Percentiles rank a stretch among this genome's conserved stretches.
These are phyloP conservation scores for Phanerochaete sordida DNA, from an alignment of 768 basidiomycete species.

Conservation along the genomic window DNA sequence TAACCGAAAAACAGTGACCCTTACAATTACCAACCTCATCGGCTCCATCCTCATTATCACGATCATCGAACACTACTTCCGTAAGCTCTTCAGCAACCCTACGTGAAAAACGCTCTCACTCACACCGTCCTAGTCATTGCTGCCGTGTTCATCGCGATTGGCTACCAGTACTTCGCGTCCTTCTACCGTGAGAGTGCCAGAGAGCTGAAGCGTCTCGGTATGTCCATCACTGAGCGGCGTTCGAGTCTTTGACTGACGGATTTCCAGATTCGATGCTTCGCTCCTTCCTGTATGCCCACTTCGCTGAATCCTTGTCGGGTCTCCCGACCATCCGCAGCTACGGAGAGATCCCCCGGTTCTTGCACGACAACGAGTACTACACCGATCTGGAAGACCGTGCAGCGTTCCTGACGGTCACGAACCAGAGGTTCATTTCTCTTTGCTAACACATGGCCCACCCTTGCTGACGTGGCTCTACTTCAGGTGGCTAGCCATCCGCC, in stretches of 20 bases:
- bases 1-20: constrained; percentile 33
- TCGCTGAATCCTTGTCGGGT: constrained; percentile 74
- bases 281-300: constrained; percentile 72
- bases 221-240: constrained; percentile 11
- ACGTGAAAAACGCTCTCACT: neutral
- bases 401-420: constrained; percentile 58
- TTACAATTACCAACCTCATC: constrained; percentile 48
- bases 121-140: constrained; percentile 41
- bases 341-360: constrained; percentile 58
- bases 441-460: neutral
- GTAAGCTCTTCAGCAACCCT: constrained; percentile 31
- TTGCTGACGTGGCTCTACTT: neutral
- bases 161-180: constrained; percentile 60
- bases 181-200: constrained; percentile 72
- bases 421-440: constrained; percentile 46
- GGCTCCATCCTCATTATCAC: constrained; percentile 56
- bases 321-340: constrained; percentile 72
- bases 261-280: constrained; percentile 60
- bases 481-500: constrained; percentile 68
- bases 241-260: constrained; percentile 14
- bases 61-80: constrained; percentile 57
- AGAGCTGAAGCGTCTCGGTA: constrained; percentile 56
- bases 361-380: constrained; percentile 58
- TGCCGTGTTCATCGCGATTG: constrained; percentile 47
- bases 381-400: constrained; percentile 77